A percentile compares a stretch with the other conserved stretches of the same genome.
Conservation (phyloP, 2,329 filamentous ascomycete species). For the Spiromastix sp. region DNA sequence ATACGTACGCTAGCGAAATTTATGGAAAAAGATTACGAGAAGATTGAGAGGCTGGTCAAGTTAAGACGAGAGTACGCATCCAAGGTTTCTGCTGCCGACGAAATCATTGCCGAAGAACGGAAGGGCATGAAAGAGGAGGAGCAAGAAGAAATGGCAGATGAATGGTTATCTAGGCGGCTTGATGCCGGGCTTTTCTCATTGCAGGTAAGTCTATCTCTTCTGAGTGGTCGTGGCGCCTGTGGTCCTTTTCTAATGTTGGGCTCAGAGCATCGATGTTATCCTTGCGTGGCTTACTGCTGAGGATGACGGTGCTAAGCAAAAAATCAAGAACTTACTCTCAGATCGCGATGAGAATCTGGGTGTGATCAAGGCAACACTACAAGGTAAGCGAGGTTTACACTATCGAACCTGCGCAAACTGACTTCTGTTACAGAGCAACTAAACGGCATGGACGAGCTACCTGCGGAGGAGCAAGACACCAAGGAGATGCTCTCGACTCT, state of each 20-base stretch:
- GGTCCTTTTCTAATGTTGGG: constrained; percentile 2
- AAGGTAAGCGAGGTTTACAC: constrained; percentile 37
- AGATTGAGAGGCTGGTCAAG: constrained; percentile 61
- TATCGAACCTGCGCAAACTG: constrained; percentile 1
- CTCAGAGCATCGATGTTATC: constrained; percentile 63
- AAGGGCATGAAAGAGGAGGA: constrained; percentile 47
- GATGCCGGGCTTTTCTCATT: constrained; percentile 78
- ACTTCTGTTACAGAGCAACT: constrained; percentile 43
- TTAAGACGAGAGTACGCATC: constrained; percentile 61
- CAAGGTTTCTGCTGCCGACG: constrained; percentile 52
- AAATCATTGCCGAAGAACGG: constrained; percentile 50
- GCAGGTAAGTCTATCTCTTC: constrained; percentile 38
- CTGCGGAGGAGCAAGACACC: constrained; percentile 42
- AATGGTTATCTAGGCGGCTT: constrained; percentile 64
- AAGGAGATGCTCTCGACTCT: constrained; percentile 59
- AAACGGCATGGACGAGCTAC: constrained; percentile 45
- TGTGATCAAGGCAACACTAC: constrained; percentile 56
- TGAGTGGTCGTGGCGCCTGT: neutral
- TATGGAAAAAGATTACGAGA: constrained; percentile 86
- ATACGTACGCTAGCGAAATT: constrained; percentile 89
- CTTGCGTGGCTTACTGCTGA: constrained; percentile 88
- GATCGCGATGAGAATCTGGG: constrained; percentile 57
- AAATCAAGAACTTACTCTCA: constrained; percentile 53
- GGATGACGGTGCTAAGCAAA: constrained; percentile 62
- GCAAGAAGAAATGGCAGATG: constrained; percentile 51